Evolutionary conservation across 1,139 yeast genomes (phyloP), one percentile per base, ranked within the genome.

Genomic region (Sugiyamaella sp.): DNA sequence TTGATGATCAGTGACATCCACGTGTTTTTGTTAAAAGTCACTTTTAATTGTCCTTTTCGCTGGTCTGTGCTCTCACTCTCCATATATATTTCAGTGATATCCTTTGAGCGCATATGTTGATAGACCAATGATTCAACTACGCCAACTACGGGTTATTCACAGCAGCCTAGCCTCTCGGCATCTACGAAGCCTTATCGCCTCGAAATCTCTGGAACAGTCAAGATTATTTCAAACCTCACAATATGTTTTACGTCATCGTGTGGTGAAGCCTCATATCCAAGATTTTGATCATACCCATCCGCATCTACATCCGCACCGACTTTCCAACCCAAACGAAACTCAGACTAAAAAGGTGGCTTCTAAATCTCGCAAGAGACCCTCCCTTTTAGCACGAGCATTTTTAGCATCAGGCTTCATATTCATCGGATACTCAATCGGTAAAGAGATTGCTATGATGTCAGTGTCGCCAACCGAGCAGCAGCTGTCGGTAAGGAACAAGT

Each of bases 401-500:
- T n/a, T 47, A 16, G 42, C 47, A 2, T 25, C 33, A 10, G 40
- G 24, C 2, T 32, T 38, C n/a, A 3, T 42, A n/a, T 41, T 33
- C n/a, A 24, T 38, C 10, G 55, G 51, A 1, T 52, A 46, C 24
- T 22, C 47, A 4, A 21, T 42, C 2, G 55, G 55, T 5, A 33
- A 42, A 12, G 38, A 47, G 12, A 16, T 52, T 22, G 55, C 52
- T 17, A 16, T 25, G 10, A 25, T 24, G 2, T 14, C 37, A n/a
- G 22, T 17, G 21, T 32, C 54, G 4, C 19, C 43, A 38, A 24
- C 33, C 14, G 38, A 21, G 12, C 40, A 33, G 24, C 49, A 20
- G 19, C 17, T n/a, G 14, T 17, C 12, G 16, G 41, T 19, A 4
- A 19, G 49, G 12, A 52, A 49, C 27, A 39, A 41, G 43, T 52